Base-by-base conservation (phyloP, 441 rosid species). In the Populus hybrid region DNA sequence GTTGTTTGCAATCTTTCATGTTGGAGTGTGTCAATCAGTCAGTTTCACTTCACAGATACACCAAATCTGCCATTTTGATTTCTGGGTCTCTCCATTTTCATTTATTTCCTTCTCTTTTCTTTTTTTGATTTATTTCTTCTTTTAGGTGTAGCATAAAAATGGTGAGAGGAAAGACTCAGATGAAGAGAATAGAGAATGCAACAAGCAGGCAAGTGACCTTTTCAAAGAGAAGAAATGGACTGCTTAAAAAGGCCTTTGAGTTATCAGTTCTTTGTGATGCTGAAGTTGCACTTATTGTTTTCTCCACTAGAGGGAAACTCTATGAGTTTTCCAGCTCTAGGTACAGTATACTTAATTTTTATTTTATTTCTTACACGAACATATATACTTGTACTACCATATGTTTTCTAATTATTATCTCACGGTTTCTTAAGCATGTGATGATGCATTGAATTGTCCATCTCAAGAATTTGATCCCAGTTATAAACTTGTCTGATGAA, bases 201-300 rank as follows among this genome's bases (percentile, higher is more conserved):
- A 87, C 98, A 9, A 94, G 95, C 90, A 88, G 98, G 85, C 98
- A 94, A 86, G 98, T 94, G 65, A 94, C 98, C 57, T 94, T 94
- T 80, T 94, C 98, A 2, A 94, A 94, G 88, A 82, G 98, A 83
- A 92, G 97, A 75, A 94, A 90, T 83, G 98, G 95, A 12, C 80
- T 94, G 75, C 87, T 94, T 23, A 94, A 94, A 85, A 94, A 94
- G 80, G 98, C 95, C 20, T 94, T 88, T 81, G 97, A 94, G 88
- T 78, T 94, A 40, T 91, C 97, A 32, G 93, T 94, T 78, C 95
- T 94, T 64, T 93, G 98, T 70, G 98, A 93, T 78, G 97, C 97
- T 66, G 97, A 93, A 84, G 95, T 93, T 86, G 95, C 95, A 82
- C 94, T 94, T 24, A 83, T 94, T 67, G 84, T 94, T 85, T 92